Evolutionary conservation across 805 yeast species (phyloP).

Genomic region (Zygotorulaspora danielsina): DNA sequence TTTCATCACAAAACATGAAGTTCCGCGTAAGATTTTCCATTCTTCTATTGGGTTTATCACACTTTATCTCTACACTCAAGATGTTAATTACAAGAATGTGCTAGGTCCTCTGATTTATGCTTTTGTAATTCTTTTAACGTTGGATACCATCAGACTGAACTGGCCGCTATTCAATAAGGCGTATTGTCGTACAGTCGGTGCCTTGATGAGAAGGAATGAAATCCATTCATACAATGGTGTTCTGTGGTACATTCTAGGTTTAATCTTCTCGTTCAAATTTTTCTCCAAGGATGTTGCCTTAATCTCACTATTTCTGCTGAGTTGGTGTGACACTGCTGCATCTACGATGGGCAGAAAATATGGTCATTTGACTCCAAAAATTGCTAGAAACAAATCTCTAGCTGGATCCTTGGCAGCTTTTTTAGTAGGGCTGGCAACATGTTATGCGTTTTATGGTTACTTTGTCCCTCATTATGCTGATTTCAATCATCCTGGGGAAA

Average conservation of each 20-base stretch:
- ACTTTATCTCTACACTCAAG: constrained; percentile 62
- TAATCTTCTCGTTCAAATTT: constrained; percentile 60
- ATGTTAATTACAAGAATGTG: constrained; percentile 53
- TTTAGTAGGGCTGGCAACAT: constrained; percentile 60
- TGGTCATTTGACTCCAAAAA: constrained; percentile 78
- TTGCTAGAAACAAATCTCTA: constrained; percentile 70
- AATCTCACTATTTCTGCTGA: constrained; percentile 69
- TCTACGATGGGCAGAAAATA: constrained; percentile 85
- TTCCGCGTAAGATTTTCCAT: constrained; percentile 84
- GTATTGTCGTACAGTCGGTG: constrained; percentile 68
- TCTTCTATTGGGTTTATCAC: constrained; percentile 85
- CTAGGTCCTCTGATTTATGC: constrained; percentile 54
- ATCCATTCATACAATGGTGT: constrained; percentile 74
- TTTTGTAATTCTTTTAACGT: constrained; percentile 50
- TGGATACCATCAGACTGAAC: constrained; percentile 67
- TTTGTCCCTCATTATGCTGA: constrained; percentile 60
- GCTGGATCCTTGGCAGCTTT: constrained; percentile 93
- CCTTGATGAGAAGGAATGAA: constrained; percentile 81
- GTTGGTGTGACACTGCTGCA: constrained; percentile 98
- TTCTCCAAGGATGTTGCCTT: constrained; percentile 79
- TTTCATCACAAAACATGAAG: constrained; percentile 73
- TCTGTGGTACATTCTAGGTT: constrained; percentile 79
- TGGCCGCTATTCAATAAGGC: constrained; percentile 57
- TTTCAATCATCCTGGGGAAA: constrained; percentile 51
- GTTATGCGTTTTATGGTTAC: constrained; percentile 65